Evolutionary conservation across 2,329 filamentous ascomycete species (phyloP), one percentile per base, ranked within the genome.

Genomic region (Trichoderma koningii): DNA sequence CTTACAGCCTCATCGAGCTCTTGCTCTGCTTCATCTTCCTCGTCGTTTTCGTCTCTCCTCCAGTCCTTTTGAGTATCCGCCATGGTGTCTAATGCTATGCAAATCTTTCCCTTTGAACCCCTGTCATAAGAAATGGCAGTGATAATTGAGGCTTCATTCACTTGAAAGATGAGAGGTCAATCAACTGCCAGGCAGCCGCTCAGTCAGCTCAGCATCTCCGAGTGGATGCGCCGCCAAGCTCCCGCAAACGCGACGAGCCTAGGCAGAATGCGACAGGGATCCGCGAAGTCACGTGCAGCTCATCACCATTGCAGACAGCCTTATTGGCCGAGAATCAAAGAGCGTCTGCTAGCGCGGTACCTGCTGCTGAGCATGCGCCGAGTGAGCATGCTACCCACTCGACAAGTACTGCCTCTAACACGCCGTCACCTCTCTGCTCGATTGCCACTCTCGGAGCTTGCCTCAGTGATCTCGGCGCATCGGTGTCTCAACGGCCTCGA

Each of bases 11-110:
- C 89, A 68, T 90, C 88, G 66, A 89, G 76, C 64, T 81, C 79
- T 65, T 80, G 77, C 30, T 79, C 76, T 14, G 86, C 89, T 10
- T 91, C 89, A 21, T 93, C 89, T 7, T 90, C 87, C 5, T 87
- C 89, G 19, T 87, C 82, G 5, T 82, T 80, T 52, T 86, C 82
- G 5, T 82, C 80, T 52, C 74, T 78, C 73, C 76, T 79, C 72
- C 80, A 82, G 23, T 85, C 82, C 53, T 75, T 71, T 30, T 71
- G 73, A 14, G 57, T 68, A 48, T 76, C 76, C 34, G 74, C 70
- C 77, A 78, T 79, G 38, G 12, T 30, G 26, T 34, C 26, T 38
- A 19, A 17, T 10, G 9, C 19, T 30, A 4, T 19, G 17, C 30
- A 2, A 12, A 34, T 3, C 5, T 19, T 19, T 34, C 28, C 34